Evolutionary conservation across 345 rosid genomes (phyloP), one percentile per base, ranked within the genome.

Genomic region (Mangifera indica): DNA sequence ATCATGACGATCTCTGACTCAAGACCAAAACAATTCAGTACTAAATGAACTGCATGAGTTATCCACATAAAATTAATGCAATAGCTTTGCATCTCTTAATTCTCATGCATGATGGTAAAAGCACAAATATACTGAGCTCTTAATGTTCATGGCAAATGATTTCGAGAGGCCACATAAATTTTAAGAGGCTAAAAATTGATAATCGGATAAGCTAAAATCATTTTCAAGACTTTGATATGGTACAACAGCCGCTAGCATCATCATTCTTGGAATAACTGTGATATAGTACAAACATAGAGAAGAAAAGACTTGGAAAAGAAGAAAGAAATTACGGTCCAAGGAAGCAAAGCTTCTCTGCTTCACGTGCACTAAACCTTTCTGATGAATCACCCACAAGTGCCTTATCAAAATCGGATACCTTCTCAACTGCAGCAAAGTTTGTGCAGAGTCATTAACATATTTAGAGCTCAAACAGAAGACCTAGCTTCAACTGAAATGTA

Each of bases 321-420:
- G 44, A 26, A 73, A 81, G 75, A 76, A 80, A 93, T 89, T 87
- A 95, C 99, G 2, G 69, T 82, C 91, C 89, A 77, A 92, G 88
- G 82, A 95, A 92, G 72, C 24, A 66, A 1, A 92, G 76, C 81
- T 91, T 95, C 78, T 91, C 91, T 37, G 88, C 81, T 66, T 91
- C 97, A 70, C 99, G 93, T 48, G 70, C 66, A 60, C 83, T 73
- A 78, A 89, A 95, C 78, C 93, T 86, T 78, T 88, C 94, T 17
- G 84, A 69, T 44, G 83, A 79, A 75, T 88, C 96, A 20, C 72
- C 80, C 68, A 77, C 83, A 78, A 87, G 75, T 49, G 76, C 53
- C 59, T 80, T 75, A 71, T 80, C 74, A 61, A 72, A 51, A 71
- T 71, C 74, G 44, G 79, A 75, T 74, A 81, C 71, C 77, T 53